These are phyloP conservation scores for Kodamaea anthophila DNA, from an alignment of 1,139 yeast species.

Conservation along the genomic window DNA sequence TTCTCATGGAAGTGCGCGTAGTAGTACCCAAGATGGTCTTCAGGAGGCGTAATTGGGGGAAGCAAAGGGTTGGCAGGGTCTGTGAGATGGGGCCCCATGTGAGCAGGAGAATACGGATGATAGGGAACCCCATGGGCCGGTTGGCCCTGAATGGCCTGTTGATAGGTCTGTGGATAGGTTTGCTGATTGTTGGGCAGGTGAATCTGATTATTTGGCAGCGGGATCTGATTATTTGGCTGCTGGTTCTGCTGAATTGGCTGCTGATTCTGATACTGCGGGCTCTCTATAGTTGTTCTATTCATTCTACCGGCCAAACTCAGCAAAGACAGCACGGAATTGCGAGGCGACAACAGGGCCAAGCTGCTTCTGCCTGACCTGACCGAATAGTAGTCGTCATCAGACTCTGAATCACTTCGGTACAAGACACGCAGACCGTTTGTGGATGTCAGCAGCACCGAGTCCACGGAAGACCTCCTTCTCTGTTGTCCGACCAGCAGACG, in stretches of 20 bases:
- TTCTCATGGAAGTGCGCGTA: constrained; percentile 48
- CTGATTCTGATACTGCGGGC: neutral
- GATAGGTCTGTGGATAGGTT: neutral
- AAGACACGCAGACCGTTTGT: constrained; percentile 28
- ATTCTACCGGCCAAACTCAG: constrained; percentile 43
- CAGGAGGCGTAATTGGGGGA: constrained; percentile 12
- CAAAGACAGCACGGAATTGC: constrained; percentile 40
- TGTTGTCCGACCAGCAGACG: constrained; percentile 6
- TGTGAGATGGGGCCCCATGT: neutral
- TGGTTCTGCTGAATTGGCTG: neutral
- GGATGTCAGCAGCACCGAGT: constrained; percentile 28
- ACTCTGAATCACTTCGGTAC: constrained; percentile 27
- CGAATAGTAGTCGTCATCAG: constrained; percentile 39
- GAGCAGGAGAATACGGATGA: too few relatives aligned
- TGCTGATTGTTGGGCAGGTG: neutral
- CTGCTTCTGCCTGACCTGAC: constrained; percentile 21
- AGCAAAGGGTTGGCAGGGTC: neutral
- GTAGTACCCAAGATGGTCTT: constrained; percentile 28
- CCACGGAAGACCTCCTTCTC: constrained; percentile 31
- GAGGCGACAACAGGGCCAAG: constrained; percentile 28
- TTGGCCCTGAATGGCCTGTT: neutral
- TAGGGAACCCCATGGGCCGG: too few relatives aligned
- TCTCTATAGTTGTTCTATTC: constrained; percentile 8
- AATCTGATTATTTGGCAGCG: too few relatives aligned
- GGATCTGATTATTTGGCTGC: neutral